These are phyloP conservation scores for Cylindrodendrum hubeiense DNA, from an alignment of 2,329 filamentous ascomycete species.

Conservation along the genomic window DNA sequence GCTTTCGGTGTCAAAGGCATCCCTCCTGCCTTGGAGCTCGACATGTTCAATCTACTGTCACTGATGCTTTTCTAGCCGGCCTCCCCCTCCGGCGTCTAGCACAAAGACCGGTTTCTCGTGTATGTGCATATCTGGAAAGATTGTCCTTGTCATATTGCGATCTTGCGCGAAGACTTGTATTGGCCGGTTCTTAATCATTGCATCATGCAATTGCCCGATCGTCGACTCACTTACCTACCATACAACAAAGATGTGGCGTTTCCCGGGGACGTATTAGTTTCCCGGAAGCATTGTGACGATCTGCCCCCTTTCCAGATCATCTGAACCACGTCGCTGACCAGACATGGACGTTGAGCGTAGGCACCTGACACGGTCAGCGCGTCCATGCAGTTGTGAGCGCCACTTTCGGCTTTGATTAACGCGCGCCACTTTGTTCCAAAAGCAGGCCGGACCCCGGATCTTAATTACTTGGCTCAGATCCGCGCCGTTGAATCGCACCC, in stretches of 20 bases:
- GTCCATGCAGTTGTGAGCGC: slow-evolving; percentile 9
- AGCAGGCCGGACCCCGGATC: slow-evolving; percentile 15
- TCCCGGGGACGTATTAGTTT: neutral
- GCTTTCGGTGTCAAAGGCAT: neutral
- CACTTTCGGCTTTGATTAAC: slow-evolving; percentile 16
- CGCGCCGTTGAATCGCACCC: slow-evolving; percentile 5
- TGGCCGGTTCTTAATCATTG: neutral
- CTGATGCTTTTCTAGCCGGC: neutral
- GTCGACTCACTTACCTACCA: neutral
- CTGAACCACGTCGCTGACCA: slow-evolving; percentile 12
- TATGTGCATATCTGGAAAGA: slow-evolving; percentile 11
- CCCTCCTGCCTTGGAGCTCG: neutral
- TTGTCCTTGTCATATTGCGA: neutral
- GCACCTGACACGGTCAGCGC: slow-evolving; percentile 18
- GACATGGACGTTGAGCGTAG: slow-evolving; percentile 2
- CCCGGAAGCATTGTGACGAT: slow-evolving; percentile 13
- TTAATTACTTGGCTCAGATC: slow-evolving; percentile 18
- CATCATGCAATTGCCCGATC: neutral
- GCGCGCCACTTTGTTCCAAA: slow-evolving; percentile 12
- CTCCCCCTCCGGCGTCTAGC: neutral
- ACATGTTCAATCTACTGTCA: neutral
- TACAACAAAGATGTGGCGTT: neutral
- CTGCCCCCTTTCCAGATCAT: slow-evolving; percentile 13
- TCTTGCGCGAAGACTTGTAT: slow-evolving; percentile 1
- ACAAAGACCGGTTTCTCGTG: slow-evolving; percentile 7